Percentiles rank a stretch among this genome's conserved stretches.
Conservation (phyloP, 1,139 yeast species). For the Pichia sp. region DNA sequence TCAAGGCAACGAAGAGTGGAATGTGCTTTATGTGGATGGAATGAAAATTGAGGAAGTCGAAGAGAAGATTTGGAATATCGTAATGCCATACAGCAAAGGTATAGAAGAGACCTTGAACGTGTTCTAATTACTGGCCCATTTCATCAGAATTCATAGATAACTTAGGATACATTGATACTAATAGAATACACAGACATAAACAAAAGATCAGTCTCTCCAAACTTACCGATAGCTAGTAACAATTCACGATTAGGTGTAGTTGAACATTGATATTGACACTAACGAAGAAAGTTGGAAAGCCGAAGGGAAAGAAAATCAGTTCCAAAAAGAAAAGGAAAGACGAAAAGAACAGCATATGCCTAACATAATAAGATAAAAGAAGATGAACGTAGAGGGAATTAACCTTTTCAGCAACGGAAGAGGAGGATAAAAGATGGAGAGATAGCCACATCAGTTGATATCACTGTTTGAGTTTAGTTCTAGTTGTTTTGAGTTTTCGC, state of each 20-base stretch:
- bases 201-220: too few species aligned
- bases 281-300: background rate
- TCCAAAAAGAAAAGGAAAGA: constrained; percentile 3
- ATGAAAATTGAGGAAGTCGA: constrained; percentile 51
- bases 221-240: background rate
- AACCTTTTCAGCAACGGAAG: too few species aligned
- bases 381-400: too few species aligned
- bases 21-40: constrained; percentile 52
- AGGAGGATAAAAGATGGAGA: constrained; percentile 2
- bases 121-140: constrained; percentile 1
- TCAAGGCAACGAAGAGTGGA: constrained; percentile 32
- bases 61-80: constrained; percentile 23
- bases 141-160: constrained; percentile 4
- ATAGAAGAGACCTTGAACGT: constrained; percentile 1
- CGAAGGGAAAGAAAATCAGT: background rate
- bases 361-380: background rate
- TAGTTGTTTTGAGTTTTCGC: too few species aligned
- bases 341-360: constrained; percentile 1
- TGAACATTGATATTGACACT: constrained; percentile 1
- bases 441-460: too few species aligned
- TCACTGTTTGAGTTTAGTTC: too few species aligned
- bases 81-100: constrained; percentile 14
- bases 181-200: constrained; percentile 12
- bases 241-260: too few species aligned
- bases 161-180: constrained; percentile 9